These are phyloP conservation scores for Fusarium sp. DNA, from an alignment of 2,329 filamentous ascomycete genomes.

Conservation along the genomic window DNA sequence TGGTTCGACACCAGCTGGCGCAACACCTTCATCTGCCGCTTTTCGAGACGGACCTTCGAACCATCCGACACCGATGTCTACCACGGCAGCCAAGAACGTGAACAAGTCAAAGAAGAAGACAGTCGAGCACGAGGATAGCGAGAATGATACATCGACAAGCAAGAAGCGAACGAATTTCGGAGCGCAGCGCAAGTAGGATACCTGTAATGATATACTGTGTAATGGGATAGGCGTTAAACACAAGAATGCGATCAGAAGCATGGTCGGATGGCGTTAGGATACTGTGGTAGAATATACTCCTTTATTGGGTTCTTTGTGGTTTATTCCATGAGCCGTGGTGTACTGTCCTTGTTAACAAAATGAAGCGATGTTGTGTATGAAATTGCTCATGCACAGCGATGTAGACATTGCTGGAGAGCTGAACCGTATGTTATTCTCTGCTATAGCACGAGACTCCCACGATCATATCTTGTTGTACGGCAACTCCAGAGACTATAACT, in stretches of 20 bases:
- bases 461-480: no score
- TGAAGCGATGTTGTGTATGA: no score
- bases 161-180: constrained; percentile 72
- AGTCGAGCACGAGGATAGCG: constrained; percentile 66
- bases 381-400: no score
- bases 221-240: constrained; percentile 16
- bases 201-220: background rate
- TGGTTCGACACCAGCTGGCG: constrained; percentile 52
- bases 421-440: no score
- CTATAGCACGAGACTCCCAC: no score
- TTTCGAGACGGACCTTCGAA: constrained; percentile 65
- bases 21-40: constrained; percentile 64
- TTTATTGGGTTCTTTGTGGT: background rate
- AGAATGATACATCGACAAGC: constrained; percentile 65
- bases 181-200: constrained; percentile 61
- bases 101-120: constrained; percentile 67
- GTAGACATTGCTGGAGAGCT: no score
- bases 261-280: constrained; percentile 23
- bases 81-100: constrained; percentile 58
- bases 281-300: background rate
- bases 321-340: background rate
- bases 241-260: constrained; percentile 4
- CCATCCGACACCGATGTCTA: constrained; percentile 68
- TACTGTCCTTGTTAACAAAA: no score
- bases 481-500: no score